A percentile compares a stretch with the other conserved stretches of the same genome.
Evolutionary conservation across 1,284 basidiomycete genomes (phyloP).

Genomic region (Abortiporus biennis): DNA sequence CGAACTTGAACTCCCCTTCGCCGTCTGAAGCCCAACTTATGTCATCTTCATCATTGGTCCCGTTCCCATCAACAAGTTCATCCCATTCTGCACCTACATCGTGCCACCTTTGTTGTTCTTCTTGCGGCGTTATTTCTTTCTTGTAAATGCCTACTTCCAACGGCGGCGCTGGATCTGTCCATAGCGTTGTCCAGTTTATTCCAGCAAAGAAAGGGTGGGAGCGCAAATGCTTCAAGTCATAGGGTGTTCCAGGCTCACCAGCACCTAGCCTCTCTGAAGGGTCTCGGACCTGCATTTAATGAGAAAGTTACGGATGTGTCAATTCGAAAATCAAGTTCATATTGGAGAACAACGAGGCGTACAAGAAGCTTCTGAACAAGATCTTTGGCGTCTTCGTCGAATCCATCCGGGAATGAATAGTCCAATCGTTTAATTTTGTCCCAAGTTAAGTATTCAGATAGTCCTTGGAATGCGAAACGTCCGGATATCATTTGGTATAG

Average conservation of each 20-base stretch:
- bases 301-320: conserved; percentile 2
- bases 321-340: background rate
- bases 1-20: conserved; percentile 23
- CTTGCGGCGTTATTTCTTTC: conserved; percentile 32
- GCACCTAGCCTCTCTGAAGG: conserved; percentile 69
- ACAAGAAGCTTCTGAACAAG: conserved; percentile 64
- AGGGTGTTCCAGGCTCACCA: conserved; percentile 38
- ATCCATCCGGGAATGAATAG: conserved; percentile 68
- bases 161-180: conserved; percentile 60
- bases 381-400: conserved; percentile 65
- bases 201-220: conserved; percentile 70
- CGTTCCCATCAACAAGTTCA: conserved; percentile 29
- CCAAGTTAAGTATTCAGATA: conserved; percentile 82
- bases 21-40: conserved; percentile 45
- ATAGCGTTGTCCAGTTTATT: conserved; percentile 70
- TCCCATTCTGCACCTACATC: conserved; percentile 55
- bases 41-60: conserved; percentile 21
- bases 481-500: conserved; percentile 97
- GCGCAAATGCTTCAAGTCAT: conserved; percentile 57
- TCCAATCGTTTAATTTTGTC: conserved; percentile 74
- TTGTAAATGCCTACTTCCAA: conserved; percentile 51
- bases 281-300: conserved; percentile 51
- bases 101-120: conserved; percentile 29
- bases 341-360: conserved; percentile 14
- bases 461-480: conserved; percentile 83